Evolutionary conservation across 2,329 filamentous ascomycete genomes (phyloP), one percentile per base, ranked within the genome.

Genomic region (Alternaria arborescens): DNA sequence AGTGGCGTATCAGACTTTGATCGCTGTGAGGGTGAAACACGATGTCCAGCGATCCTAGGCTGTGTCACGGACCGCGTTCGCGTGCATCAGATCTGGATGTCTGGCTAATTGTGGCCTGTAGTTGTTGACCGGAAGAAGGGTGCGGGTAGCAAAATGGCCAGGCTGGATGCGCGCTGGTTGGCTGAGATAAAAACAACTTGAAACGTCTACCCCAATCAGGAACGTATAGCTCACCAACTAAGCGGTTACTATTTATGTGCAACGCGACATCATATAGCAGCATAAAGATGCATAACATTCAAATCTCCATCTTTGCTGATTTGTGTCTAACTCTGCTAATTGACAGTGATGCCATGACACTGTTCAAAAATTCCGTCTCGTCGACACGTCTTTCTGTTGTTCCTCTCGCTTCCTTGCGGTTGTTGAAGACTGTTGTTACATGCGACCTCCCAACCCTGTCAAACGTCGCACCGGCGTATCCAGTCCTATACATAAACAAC

Each of bases 401-500:
- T 64, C 55, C 50, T 20, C 54, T 56, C 51, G 44, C 30, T 55
- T 66, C 20, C 11, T n/a, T 28, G 53, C 46, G 40, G 22, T 30
- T 30, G 8, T 41, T 26, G 18, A 51, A 32, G 20, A 38, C 24
- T 40, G 52, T 53, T 53, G 52, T 53, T 53, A 61, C 55, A 60
- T 62, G 60, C 56, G 54, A 60, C 59, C 59, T 61, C 60, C 60
- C 60, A 61, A 65, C 59, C 65, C 59, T 52, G 56, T 57, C 53
- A 58, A 61, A 64, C 60, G 74, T 77, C 73, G 70, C 75, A 76
- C 68, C 62, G 71, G 69, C 68, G 73, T 75, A 60, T 75, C 71
- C 64, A 74, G 63, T 70, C 58, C 58, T 60, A 58, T 61, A 66
- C 63, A 66, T 61, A 65, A 66, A 68, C 52, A 62, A 57, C 59